Evolutionary conservation across 768 basidiomycete species (phyloP), one percentile per base, ranked within the genome.

Genomic region (Kwoniella heveanensis): DNA sequence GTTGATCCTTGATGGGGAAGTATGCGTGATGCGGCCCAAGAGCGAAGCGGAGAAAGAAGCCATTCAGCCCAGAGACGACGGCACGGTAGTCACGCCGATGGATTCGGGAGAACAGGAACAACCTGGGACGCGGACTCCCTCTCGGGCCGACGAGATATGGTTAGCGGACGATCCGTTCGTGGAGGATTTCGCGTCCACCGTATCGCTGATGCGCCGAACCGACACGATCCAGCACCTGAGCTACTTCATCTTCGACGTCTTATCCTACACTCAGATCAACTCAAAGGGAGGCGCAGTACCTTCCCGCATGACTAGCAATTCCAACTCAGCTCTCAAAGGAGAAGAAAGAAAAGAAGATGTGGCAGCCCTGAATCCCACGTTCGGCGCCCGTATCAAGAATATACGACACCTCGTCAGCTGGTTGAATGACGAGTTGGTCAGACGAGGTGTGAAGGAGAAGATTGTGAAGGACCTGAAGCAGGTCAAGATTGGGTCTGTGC

Each of bases 1-100:
- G 12, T 57, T 79, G n/a, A 72, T 79, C 19, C 56, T 79, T 6
- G 78, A 79, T 60, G 78, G 78, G 9, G 78, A 79, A 62, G 67
- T 75, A 17, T 79, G 78, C 52, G 71, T 76, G 1, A 68, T 78
- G 72, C 30, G 69, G 27, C 61, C 58, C 13, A 60, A 52, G 19
- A 48, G 30, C 10, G 29, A 24, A 10, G 58, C 61, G 15, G 50
- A 64, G 37, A 27, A 24, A 13, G 21, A 24, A 6, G 22, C 36
- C 1, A n/a, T 53, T 21, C 27, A 25, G 29, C 54, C 59, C 5
- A 44, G 37, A 36, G 49, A 50, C 29, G 64, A 57, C 46, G 51
- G 60, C 2, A 47, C 29, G 22, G 17, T n/a, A 37, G 22, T 10
- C 10, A 15, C n/a, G 13, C 39, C 21, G 12, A 19, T 25, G 10